Base-by-base conservation (phyloP, 306 rosid genomes). In the Rubus parviflorus region DNA sequence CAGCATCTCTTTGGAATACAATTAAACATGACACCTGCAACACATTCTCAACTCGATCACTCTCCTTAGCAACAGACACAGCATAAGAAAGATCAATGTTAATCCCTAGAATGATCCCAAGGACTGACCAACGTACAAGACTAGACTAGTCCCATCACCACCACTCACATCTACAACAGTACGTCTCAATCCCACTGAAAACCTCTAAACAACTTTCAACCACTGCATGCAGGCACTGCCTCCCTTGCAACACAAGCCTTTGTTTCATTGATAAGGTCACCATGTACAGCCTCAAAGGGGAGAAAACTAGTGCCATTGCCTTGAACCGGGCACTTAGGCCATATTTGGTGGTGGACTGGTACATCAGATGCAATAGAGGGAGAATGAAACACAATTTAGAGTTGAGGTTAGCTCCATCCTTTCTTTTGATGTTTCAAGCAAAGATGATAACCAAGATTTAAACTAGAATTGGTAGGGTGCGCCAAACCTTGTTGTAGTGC, bases 151-250 rank as follows among this genome's bases (percentile, higher is more conserved):
- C 4, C 97, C 98, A 16, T 84, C 84, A 15, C 97, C 98, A 0
- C 93, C 94, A 2, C 97, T 97, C 1, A 89, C 97, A 65, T 94
- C 97, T 4, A 94, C 98, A 56, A 94, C 46, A 4, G 80, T n/a
- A n/a, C n/a, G n/a, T 79, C 0, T 5, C 6, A 22, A 92, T 1
- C 8, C 94, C 97, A 17, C 77, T 56, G 54, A 92, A 87, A 2
- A 61, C 71, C 70, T 88, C 86, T 15, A 38, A 4, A 71, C 91
- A 90, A 22, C 75, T 77, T 9, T 73, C 70, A 57, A 86, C 4
- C 5, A 89, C 52, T 0, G 80, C 74, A 30, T 30, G 35, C 35
- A 0, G 83, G 80, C 83, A 94, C 74, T 4, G 8, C 25, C 19
- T 57, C 3, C 63, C 78, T 81, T 6, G 93, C 81, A 53, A 52